Base-by-base conservation (phyloP, 2,329 filamentous ascomycete genomes). In the Chaetomiaceae sp. region DNA sequence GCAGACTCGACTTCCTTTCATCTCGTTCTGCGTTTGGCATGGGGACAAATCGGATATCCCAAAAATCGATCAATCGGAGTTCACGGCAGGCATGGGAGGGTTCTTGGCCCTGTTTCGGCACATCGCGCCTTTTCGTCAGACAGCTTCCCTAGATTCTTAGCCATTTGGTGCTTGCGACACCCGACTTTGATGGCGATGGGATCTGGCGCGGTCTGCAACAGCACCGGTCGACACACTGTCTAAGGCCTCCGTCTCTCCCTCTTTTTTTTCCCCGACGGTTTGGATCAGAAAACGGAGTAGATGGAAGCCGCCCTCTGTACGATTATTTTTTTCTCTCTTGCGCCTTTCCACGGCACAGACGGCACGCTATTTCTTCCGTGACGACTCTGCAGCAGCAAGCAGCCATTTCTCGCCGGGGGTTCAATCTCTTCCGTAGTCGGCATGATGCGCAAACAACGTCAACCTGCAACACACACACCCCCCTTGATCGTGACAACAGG, bases 21-120 rank as follows among this genome's bases (percentile, higher is more conserved):
- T 53, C 42, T 50, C 45, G 42, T 51, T 50, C 55, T 42, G 42
- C 48, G 46, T 50, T 57, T 56, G 56, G 53, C 51, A 56, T 49
- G 56, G 50, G 54, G 44, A 50, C 40, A 58, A 60, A 50, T 56
- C 57, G 58, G 57, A 58, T 59, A 56, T 58, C 56, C 51, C 36
- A 59, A 59, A 59, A 58, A 52, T 53, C 54, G 54, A 51, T 58
- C 57, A 54, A 55, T 56, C 54, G 56, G 57, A 58, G 57, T 59
- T 59, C 22, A 49, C 56, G 57, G 57, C 55, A 56, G 53, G 49
- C 37, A 51, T 51, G 50, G 58, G 53, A 50, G 52, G 58, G 50
- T 57, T 53, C 48, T 52, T 49, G 53, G 50, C 54, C 52, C 51
- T 53, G 50, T 52, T 55, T 51, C 55, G 47, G 53, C 56, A 53